Evolutionary conservation across 2,329 filamentous ascomycete species (phyloP), one percentile per base, ranked within the genome.

Genomic region (Epichloe glyceriae): DNA sequence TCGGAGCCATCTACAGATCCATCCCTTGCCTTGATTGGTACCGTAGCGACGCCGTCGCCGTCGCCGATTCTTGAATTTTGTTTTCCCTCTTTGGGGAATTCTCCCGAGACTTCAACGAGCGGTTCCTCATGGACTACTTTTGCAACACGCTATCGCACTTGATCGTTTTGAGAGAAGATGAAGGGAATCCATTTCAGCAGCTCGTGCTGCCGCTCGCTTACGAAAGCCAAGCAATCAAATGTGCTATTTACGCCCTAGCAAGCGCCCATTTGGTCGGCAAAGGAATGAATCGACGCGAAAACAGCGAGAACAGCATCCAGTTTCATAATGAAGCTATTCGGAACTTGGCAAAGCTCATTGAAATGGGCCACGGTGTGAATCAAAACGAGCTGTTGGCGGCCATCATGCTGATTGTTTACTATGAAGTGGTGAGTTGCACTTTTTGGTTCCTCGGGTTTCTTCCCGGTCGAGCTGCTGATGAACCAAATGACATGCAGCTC

Each of bases 211-310:
- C 80, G 2, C 67, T 83, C 39, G 78, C 76, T 3, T 70, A 74
- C 46, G 68, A 62, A 42, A 79, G 76, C 58, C 68, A 70, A 0
- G 74, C 78, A 1, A 74, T 95, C 4, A 85, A 86, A 64, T 88
- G 93, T 61, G 88, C 89, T 10, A 85, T 96, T 53, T 89, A 87
- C 52, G 88, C 89, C 0, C 71, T 96, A 7, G 80, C 88, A 0
- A 86, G 85, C 51, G 91, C 89, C 52, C 93, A 95, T 62, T 71
- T 94, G 52, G 85, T 91, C 56, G 88, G 78, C 46, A 68, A 77
- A 26, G 76, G 76, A 2, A 67, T 78, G 5, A 65, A 73, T 26
- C 74, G 73, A 15, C 43, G 47, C 12, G 50, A 39, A n/a, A 47
- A 52, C 20, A 62, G 66, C 19, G 77, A 82, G 56, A 76, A 73